These are phyloP conservation scores for Cicer cuneatum DNA, from an alignment of 306 rosid genomes.

Conservation along the genomic window DNA sequence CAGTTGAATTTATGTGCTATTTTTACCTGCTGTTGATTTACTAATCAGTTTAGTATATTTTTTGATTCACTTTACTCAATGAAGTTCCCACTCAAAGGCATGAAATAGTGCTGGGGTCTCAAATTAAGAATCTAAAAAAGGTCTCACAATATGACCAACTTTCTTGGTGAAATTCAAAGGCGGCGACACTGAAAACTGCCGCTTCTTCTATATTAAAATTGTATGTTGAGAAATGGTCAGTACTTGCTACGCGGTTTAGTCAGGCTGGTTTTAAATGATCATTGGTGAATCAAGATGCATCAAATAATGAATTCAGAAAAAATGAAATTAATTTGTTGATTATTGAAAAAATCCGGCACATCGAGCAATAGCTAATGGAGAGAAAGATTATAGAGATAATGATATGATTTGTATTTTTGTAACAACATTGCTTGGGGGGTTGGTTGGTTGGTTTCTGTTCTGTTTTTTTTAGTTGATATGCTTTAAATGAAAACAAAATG, in stretches of 20 bases:
- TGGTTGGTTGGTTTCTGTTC: too few relatives aligned
- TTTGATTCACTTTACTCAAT: conserved; percentile 32
- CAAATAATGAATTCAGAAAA: conserved; percentile 6
- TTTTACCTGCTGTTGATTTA: conserved; percentile 32
- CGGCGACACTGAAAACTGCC: conserved; percentile 5
- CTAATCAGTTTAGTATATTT: conserved; percentile 3
- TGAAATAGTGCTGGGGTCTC: background rate
- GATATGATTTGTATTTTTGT: background rate
- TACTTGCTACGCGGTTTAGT: background rate
- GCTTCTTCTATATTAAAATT: conserved; percentile 14
- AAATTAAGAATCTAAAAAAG: background rate
- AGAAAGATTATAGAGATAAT: background rate
- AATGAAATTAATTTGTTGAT: background rate
- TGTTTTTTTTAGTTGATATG: background rate
- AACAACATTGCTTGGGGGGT: too few relatives aligned
- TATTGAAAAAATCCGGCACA: background rate
- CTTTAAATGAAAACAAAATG: background rate
- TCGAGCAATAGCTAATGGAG: background rate
- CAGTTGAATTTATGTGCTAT: conserved; percentile 32
- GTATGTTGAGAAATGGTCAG: background rate
- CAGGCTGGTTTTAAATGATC: background rate
- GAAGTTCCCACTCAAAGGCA: conserved; percentile 15
- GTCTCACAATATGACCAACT: conserved; percentile 22
- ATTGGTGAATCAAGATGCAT: background rate
- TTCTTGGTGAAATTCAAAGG: conserved; percentile 25